Evolutionary conservation across 2,329 filamentous ascomycete genomes (phyloP).

Genomic region (Lizonia empirigonia): DNA sequence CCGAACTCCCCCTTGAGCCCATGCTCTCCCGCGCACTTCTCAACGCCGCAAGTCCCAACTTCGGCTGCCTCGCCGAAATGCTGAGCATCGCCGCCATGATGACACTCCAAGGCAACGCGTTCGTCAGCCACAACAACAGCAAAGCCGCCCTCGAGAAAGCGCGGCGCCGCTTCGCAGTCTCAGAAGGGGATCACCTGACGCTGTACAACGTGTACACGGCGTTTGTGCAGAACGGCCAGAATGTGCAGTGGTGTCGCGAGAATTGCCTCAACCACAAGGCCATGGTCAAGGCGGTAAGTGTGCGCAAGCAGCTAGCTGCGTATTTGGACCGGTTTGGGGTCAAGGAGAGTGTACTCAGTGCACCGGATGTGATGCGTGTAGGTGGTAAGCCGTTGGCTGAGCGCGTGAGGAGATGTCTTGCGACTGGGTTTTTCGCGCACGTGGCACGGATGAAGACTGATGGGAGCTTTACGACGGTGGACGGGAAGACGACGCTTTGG

Average conservation of each 20-base stretch:
- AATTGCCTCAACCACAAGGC: conserved; percentile 87
- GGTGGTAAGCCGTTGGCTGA: conserved; percentile 64
- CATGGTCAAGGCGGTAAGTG: conserved; percentile 80
- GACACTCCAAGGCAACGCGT: conserved; percentile 79
- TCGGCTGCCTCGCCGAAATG: conserved; percentile 82
- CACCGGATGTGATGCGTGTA: conserved; percentile 44
- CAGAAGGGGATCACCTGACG: conserved; percentile 93
- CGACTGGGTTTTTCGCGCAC: conserved; percentile 89
- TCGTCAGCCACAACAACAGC: conserved; percentile 79
- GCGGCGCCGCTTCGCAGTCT: conserved; percentile 81
- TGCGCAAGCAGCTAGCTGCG: conserved; percentile 82
- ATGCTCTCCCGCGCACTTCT: conserved; percentile 94
- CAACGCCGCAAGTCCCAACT: conserved; percentile 64
- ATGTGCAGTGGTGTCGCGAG: conserved; percentile 83
- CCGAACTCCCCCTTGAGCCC: conserved; percentile 88
- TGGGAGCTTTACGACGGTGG: conserved; percentile 86
- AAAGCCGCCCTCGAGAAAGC: conserved; percentile 76
- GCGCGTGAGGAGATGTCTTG: conserved; percentile 81
- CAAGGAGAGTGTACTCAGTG: conserved; percentile 56
- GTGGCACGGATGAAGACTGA: conserved; percentile 93
- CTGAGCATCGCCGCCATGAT: conserved; percentile 94
- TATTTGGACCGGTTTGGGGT: conserved; percentile 88
- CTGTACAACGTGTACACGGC: conserved; percentile 92
- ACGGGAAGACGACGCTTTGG: conserved; percentile 76
- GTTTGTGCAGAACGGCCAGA: conserved; percentile 80